Percentiles rank a stretch among this genome's conserved stretches.
Evolutionary conservation across 1,284 basidiomycete genomes (phyloP).

Genomic region (Trichosporon asahii): DNA sequence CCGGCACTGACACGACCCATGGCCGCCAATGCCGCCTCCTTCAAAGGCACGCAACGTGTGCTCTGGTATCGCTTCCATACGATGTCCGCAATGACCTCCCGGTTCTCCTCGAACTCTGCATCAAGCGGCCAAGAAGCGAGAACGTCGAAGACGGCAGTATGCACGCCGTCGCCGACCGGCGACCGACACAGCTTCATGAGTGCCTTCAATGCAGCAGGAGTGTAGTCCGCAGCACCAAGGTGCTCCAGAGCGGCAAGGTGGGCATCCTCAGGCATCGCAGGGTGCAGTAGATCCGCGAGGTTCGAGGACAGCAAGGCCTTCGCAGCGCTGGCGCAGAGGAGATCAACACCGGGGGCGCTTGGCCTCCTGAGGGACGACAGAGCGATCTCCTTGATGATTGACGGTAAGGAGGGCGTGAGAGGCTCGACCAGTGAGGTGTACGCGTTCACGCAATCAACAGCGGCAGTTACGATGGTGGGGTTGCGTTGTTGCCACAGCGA

Average conservation of each 20-base stretch:
- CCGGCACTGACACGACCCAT: conserved; percentile 25
- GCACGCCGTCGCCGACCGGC: conserved; percentile 17
- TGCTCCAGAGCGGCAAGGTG: conserved; percentile 15
- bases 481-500: conserved; percentile 11
- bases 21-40: conserved; percentile 39
- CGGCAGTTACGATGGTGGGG: conserved; percentile 20
- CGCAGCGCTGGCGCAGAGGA: conserved; percentile 20
- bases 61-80: not conserved
- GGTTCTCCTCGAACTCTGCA: not conserved
- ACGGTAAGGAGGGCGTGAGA: not conserved
- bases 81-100: not conserved
- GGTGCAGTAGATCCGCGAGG: conserved; percentile 9
- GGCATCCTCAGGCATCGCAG: conserved; percentile 18
- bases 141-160: conserved; percentile 12
- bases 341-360: conserved; percentile 16
- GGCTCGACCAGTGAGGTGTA: conserved; percentile 13
- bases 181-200: not conserved
- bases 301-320: conserved; percentile 4
- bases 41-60: conserved; percentile 35
- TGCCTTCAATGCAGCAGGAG: not conserved
- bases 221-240: not conserved
- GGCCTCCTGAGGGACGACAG: not conserved
- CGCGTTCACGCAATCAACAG: conserved; percentile 24
- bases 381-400: not conserved
- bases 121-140: conserved; percentile 14